A percentile compares a stretch with the other conserved stretches of the same genome.
phyloP scores from a whole-genome alignment of 352 stramenopile species.

The Vaucheria bursata region DNA sequence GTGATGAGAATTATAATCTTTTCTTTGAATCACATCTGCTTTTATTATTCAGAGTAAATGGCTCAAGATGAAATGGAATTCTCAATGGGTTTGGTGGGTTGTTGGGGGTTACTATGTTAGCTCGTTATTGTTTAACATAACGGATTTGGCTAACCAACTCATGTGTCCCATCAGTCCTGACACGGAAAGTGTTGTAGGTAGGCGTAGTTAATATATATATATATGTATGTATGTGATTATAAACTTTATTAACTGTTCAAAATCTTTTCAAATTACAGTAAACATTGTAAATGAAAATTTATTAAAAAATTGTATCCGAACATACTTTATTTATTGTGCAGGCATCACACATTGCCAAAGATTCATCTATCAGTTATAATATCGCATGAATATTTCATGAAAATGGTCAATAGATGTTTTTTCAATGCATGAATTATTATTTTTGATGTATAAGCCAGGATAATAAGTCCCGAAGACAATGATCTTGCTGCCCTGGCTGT shows the following conservation, averaged over 20 bases:
- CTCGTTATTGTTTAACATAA: constrained; percentile 61
- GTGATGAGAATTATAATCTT: too few relatives aligned
- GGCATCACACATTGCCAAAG: too few relatives aligned
- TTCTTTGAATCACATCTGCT: not conserved
- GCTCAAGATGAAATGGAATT: constrained; percentile 50
- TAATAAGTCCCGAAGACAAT: constrained; percentile 66
- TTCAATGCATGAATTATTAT: too few relatives aligned
- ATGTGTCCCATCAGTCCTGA: constrained; percentile 44
- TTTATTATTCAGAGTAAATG: constrained; percentile 24
- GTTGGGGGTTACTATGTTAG: constrained; percentile 64
- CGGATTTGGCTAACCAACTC: constrained; percentile 61
- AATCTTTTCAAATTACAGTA: too few relatives aligned
- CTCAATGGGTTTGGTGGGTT: constrained; percentile 64
- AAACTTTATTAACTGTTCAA: not conserved
- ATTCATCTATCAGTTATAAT: too few relatives aligned
- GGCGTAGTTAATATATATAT: not conserved
- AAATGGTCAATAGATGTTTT: too few relatives aligned
- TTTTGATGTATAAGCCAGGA: constrained; percentile 34
- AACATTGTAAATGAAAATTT: too few relatives aligned
- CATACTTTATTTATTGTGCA: too few relatives aligned
- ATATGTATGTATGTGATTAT: not conserved
- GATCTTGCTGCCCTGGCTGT: constrained; percentile 57
- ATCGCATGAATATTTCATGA: too few relatives aligned
- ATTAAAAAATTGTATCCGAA: too few relatives aligned
- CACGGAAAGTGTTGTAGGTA: constrained; percentile 37